A percentile compares a stretch with the other conserved stretches of the same genome.
Conservation (phyloP, 495 filamentous ascomycete genomes). For the Wilcoxina mikolae region DNA sequence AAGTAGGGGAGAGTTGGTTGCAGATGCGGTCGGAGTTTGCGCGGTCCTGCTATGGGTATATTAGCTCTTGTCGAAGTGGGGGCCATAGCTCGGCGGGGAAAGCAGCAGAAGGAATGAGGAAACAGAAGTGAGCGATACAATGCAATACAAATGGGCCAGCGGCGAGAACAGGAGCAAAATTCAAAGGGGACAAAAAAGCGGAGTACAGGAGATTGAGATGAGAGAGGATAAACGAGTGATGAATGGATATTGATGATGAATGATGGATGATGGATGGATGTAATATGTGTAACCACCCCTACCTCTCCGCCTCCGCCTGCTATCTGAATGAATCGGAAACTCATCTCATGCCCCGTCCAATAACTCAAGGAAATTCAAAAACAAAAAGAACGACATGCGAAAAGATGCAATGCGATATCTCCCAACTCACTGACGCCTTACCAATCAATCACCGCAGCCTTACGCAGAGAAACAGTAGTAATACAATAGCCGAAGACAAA, state of each 20-base stretch:
- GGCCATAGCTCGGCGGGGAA: not conserved
- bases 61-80: not conserved
- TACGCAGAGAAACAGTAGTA: not conserved
- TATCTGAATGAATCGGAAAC: not conserved
- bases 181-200: not conserved
- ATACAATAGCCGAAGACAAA: constrained; percentile 3
- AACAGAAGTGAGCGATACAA: not conserved
- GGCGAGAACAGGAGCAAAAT: not conserved
- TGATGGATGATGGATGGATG: not conserved
- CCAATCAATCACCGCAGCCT: not conserved
- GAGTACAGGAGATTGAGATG: too few species aligned
- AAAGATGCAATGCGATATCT: not conserved
- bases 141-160: not conserved
- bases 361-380: constrained; percentile 16
- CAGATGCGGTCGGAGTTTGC: constrained; percentile 1
- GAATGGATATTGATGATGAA: too few species aligned
- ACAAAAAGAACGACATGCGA: not conserved
- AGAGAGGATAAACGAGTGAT: too few species aligned
- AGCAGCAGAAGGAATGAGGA: not conserved
- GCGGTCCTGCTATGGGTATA: not conserved
- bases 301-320: not conserved
- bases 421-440: not conserved
- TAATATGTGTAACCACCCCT: not conserved
- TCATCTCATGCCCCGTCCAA: not conserved
- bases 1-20: constrained; percentile 5